Evolutionary conservation across 768 basidiomycete species (phyloP).

Genomic region (Naganishia kalamii): DNA sequence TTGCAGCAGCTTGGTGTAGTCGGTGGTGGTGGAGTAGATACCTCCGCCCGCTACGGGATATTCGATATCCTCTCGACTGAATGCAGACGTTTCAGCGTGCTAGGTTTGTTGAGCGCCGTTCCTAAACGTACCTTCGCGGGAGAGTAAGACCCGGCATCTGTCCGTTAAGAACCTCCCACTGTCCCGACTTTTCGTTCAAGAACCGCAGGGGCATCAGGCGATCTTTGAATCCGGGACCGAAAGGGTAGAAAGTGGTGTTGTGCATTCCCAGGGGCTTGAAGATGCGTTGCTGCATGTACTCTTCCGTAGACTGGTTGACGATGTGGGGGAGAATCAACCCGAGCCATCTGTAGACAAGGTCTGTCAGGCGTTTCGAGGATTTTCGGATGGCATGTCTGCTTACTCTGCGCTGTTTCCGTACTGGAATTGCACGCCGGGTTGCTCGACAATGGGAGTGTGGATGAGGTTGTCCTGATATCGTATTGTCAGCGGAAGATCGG

Average conservation of each 20-base stretch:
- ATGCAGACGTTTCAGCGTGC: background rate
- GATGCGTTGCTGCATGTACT: conserved; percentile 30
- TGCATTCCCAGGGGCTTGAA: conserved; percentile 31
- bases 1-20: conserved; percentile 33
- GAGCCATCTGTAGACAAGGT: conserved; percentile 25
- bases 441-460: conserved; percentile 31
- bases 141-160: conserved; percentile 31
- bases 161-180: conserved; percentile 27
- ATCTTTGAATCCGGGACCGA: conserved; percentile 19
- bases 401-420: conserved; percentile 39
- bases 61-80: conserved; percentile 30
- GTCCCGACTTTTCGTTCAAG: background rate
- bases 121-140: conserved; percentile 29
- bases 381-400: background rate
- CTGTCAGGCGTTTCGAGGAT: no score
- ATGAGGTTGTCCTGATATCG: conserved; percentile 33
- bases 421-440: conserved; percentile 30
- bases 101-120: no score
- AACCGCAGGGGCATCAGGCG: conserved; percentile 30
- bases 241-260: conserved; percentile 35
- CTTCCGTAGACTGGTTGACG: conserved; percentile 24
- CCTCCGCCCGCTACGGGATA: conserved; percentile 41
- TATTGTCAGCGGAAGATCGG: background rate
- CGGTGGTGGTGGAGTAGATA: conserved; percentile 29
- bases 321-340: conserved; percentile 26